Evolutionary conservation across 176 grass and related monocot species (phyloP).

Genomic region (Musa troglodytarum): DNA sequence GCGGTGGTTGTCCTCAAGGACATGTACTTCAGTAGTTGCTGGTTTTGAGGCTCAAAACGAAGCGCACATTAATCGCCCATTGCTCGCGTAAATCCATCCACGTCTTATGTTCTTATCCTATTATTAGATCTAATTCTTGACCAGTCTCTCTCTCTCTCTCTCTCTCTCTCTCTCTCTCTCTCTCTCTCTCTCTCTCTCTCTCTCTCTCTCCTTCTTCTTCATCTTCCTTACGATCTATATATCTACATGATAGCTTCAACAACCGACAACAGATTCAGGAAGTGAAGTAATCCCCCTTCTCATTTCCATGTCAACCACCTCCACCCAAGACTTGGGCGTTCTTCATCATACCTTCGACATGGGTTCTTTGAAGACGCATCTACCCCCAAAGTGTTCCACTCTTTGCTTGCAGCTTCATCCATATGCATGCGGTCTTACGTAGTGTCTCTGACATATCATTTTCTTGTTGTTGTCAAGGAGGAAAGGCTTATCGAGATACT

Average conservation of each 20-base stretch:
- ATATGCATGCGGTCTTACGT: neutral
- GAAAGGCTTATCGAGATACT: slow-evolving; percentile 10
- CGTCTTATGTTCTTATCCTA: neutral
- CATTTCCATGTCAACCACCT: neutral
- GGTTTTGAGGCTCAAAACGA: slow-evolving; percentile 2
- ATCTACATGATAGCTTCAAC: neutral
- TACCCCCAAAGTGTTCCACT: neutral
- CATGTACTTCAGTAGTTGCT: too few species aligned
- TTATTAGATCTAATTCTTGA: neutral
- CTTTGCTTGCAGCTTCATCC: neutral
- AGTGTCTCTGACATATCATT: neutral
- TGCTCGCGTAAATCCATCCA: slow-evolving; percentile 8
- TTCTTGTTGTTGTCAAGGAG: neutral
- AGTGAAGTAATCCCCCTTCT: too few species aligned
- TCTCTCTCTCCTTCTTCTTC: neutral
- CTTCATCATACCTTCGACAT: neutral
- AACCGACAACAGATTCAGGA: too few species aligned
- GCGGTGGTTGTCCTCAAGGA: too few species aligned
- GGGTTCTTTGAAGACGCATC: neutral
- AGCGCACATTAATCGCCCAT: neutral
- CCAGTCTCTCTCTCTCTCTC: neutral
- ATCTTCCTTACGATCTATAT: neutral
- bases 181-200: neutral
- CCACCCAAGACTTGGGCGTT: neutral
- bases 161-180: neutral